Conservation (phyloP, 1,284 basidiomycete genomes). For the Ustilago cynodontis region DNA sequence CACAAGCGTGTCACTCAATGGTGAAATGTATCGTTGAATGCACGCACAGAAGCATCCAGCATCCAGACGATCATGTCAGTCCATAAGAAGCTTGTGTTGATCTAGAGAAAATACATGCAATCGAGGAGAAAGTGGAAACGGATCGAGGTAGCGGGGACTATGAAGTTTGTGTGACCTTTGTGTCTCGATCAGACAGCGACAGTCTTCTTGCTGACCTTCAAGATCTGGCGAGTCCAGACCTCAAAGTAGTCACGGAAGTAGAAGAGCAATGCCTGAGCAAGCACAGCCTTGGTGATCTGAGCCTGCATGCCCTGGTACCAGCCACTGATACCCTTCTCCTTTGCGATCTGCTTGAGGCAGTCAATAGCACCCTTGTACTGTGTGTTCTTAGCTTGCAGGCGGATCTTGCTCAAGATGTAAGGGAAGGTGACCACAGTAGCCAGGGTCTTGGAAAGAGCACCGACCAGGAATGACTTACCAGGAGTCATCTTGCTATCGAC, state of each 20-base stretch:
- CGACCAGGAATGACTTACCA: conserved; percentile 84
- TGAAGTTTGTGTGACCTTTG: background rate
- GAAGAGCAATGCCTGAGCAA: conserved; percentile 77
- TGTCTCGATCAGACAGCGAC: conserved; percentile 12
- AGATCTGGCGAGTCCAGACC: conserved; percentile 66
- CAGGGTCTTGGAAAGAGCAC: conserved; percentile 94
- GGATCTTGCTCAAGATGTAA: conserved; percentile 92
- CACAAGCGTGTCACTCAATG: background rate
- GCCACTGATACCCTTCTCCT: conserved; percentile 76
- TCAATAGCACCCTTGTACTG: conserved; percentile 80
- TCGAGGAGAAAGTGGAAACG: background rate
- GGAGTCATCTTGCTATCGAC: conserved; percentile 80
- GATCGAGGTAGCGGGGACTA: background rate
- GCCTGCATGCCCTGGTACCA: conserved; percentile 96
- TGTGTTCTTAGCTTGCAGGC: conserved; percentile 82
- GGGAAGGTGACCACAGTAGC: conserved; percentile 77
- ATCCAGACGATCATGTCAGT: background rate
- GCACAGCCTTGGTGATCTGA: conserved; percentile 87
- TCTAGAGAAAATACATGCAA: conserved; percentile 28
- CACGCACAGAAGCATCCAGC: background rate
- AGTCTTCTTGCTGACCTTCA: conserved; percentile 48
- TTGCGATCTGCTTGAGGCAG: conserved; percentile 80
- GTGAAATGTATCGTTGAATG: background rate
- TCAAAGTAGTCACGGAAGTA: conserved; percentile 69
- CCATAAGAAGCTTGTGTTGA: background rate